Percentiles rank a stretch among this genome's conserved stretches.
Conservation (phyloP, 495 filamentous ascomycete genomes). For the Filosporella fistucella region DNA sequence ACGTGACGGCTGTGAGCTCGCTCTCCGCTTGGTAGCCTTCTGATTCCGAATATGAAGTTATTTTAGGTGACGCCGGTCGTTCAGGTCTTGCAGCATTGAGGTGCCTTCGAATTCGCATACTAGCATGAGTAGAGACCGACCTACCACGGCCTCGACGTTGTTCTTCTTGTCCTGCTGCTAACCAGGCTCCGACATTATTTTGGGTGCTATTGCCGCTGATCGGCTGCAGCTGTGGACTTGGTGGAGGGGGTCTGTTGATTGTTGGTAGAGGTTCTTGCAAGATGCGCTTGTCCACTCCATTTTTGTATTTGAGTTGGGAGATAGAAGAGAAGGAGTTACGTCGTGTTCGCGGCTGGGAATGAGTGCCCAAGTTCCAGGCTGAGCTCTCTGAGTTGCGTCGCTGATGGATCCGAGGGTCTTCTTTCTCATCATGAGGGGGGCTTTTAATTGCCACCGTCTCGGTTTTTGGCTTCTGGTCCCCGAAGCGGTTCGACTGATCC, state of each 20-base stretch:
- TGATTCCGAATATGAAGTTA: slow-evolving; percentile 5
- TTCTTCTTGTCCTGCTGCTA: slow-evolving; percentile 2
- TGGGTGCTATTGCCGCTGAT: slow-evolving; percentile 1
- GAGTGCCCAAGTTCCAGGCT: slow-evolving; percentile 12
- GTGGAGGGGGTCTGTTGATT: background rate
- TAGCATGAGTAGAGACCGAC: slow-evolving; percentile 22
- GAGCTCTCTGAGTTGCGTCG: slow-evolving; percentile 26
- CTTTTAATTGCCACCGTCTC: background rate
- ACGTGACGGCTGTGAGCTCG: slow-evolving; percentile 17
- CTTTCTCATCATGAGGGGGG: slow-evolving; percentile 1
- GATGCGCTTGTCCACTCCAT: background rate
- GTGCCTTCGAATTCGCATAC: slow-evolving; percentile 19
- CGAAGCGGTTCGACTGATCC: slow-evolving; percentile 18
- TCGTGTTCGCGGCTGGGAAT: slow-evolving; percentile 2
- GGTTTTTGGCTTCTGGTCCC: slow-evolving; percentile 4
- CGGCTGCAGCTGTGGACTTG: background rate
- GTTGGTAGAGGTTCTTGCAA: background rate
- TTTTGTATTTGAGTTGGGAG: background rate
- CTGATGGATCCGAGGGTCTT: background rate
- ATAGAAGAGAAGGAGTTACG: slow-evolving; percentile 14
- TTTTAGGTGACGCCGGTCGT: background rate
- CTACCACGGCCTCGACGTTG: slow-evolving; percentile 5
- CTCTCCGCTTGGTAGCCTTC: slow-evolving; percentile 7
- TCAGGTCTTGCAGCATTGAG: slow-evolving; percentile 8
- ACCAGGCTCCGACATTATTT: slow-evolving; percentile 15